These are phyloP conservation scores for Coemansia sp. DNA, from an alignment of 192 early-diverging fungal genomes.

Conservation along the genomic window DNA sequence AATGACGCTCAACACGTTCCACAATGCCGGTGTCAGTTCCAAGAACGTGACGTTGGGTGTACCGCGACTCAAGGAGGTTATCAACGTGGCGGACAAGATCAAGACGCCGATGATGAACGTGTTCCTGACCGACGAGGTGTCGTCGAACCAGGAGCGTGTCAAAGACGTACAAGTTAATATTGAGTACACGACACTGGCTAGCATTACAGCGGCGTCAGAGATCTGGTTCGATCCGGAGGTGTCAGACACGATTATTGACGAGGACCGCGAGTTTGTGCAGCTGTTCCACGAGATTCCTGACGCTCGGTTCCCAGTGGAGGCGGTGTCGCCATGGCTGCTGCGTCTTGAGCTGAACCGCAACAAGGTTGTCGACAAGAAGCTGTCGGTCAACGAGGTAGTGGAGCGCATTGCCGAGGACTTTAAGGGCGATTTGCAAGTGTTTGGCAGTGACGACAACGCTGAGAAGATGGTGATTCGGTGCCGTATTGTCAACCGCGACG, in stretches of 20 bases:
- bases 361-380: conserved; percentile 86
- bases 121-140: conserved; percentile 68
- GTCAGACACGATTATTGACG: conserved; percentile 73
- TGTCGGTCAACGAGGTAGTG: conserved; percentile 82
- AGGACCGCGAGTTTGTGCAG: conserved; percentile 87
- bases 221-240: conserved; percentile 97
- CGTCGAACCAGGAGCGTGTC: conserved; percentile 72
- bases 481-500: conserved; percentile 74
- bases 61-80: conserved; percentile 97
- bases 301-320: conserved; percentile 62
- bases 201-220: conserved; percentile 81
- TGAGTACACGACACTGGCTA: conserved; percentile 88
- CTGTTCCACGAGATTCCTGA: conserved; percentile 81
- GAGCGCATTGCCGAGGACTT: conserved; percentile 79
- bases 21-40: conserved; percentile 95
- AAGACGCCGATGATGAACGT: conserved; percentile 88
- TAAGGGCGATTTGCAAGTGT: conserved; percentile 74
- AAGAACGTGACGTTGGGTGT: conserved; percentile 98
- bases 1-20: conserved; percentile 99
- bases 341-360: conserved; percentile 74
- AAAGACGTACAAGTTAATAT: conserved; percentile 85
- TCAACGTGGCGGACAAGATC: conserved; percentile 96
- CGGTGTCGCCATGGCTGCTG: conserved; percentile 74
- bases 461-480: conserved; percentile 84
- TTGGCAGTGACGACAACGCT: conserved; percentile 88